Percentiles rank a stretch among this genome's conserved stretches.
Evolutionary conservation across 2,329 filamentous ascomycete species (phyloP).

Genomic region (Mariannaea elegans): DNA sequence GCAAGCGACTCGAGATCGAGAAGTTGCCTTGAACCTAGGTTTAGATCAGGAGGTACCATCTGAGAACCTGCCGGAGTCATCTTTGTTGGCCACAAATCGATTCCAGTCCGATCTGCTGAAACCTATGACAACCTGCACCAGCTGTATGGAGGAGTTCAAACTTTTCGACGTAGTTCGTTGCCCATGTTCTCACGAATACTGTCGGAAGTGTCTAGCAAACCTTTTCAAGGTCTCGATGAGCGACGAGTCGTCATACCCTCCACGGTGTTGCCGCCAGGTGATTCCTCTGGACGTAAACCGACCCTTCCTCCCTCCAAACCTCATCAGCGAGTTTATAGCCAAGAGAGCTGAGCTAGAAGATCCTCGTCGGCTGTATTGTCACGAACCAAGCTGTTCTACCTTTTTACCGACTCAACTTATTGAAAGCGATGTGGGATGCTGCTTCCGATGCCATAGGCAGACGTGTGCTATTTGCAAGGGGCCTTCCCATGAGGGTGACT

Average conservation of each 20-base stretch:
- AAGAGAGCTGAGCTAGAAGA: conserved; percentile 61
- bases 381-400: conserved; percentile 49
- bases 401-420: conserved; percentile 55
- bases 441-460: conserved; percentile 48
- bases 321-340: conserved; percentile 48
- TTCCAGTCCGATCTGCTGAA: background rate
- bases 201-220: conserved; percentile 53
- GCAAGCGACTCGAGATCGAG: background rate
- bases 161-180: background rate
- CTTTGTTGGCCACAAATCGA: background rate
- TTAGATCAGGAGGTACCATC: background rate
- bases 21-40: conserved; percentile 6
- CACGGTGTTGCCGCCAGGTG: conserved; percentile 57
- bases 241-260: conserved; percentile 64
- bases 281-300: conserved; percentile 50
- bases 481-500: conserved; percentile 55
- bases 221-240: conserved; percentile 55
- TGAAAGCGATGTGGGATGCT: conserved; percentile 48
- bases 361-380: conserved; percentile 61
- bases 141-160: background rate
- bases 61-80: background rate
- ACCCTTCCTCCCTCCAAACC: conserved; percentile 46
- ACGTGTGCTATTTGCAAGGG: conserved; percentile 65
- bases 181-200: conserved; percentile 57
- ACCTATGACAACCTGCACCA: background rate